These are phyloP conservation scores for Oryza glumipatula DNA, from an alignment of 176 grass and related monocot species.

Conservation along the genomic window DNA sequence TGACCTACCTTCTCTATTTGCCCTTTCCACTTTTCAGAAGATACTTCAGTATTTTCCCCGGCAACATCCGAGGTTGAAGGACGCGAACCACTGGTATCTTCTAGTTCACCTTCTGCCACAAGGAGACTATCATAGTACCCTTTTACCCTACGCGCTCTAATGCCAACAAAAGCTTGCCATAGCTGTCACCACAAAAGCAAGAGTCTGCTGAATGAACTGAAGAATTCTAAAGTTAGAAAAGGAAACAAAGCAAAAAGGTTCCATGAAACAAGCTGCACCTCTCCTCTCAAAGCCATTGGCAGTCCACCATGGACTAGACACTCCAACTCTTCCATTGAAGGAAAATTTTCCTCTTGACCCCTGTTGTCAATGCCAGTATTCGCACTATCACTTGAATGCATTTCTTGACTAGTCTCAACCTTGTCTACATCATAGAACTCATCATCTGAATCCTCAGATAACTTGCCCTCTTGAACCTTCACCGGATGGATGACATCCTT, in stretches of 20 bases:
- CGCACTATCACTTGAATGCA: slow-evolving; percentile 57
- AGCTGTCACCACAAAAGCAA: slow-evolving; percentile 67
- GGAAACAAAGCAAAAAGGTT: slow-evolving; percentile 22
- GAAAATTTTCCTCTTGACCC: slow-evolving; percentile 54
- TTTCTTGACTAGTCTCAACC: slow-evolving; percentile 72
- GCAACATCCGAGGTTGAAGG: slow-evolving; percentile 46
- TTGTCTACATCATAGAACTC: slow-evolving; percentile 95
- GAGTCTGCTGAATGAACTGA: slow-evolving; percentile 25
- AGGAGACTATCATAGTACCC: slow-evolving; percentile 84
- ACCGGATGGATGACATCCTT: slow-evolving; percentile 35
- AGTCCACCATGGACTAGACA: slow-evolving; percentile 89
- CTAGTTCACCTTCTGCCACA: slow-evolving; percentile 46
- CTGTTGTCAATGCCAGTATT: slow-evolving; percentile 40
- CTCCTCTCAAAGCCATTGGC: slow-evolving; percentile 97
- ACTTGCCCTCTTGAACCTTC: slow-evolving; percentile 62
- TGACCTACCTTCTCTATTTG: slow-evolving; percentile 97
- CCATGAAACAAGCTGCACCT: slow-evolving; percentile 48
- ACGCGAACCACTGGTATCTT: slow-evolving; percentile 47
- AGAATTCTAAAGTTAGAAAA: slow-evolving; percentile 34
- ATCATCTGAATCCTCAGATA: slow-evolving; percentile 81
- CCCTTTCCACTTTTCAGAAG: slow-evolving; percentile 76
- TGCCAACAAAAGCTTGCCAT: slow-evolving; percentile 99
- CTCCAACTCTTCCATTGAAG: slow-evolving; percentile 85
- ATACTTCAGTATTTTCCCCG: slow-evolving; percentile 42
- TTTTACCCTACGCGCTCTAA: slow-evolving; percentile 74